Evolutionary conservation across 2,329 filamentous ascomycete species (phyloP), one percentile per base, ranked within the genome.

Genomic region (Hypoxylon rubiginosum): DNA sequence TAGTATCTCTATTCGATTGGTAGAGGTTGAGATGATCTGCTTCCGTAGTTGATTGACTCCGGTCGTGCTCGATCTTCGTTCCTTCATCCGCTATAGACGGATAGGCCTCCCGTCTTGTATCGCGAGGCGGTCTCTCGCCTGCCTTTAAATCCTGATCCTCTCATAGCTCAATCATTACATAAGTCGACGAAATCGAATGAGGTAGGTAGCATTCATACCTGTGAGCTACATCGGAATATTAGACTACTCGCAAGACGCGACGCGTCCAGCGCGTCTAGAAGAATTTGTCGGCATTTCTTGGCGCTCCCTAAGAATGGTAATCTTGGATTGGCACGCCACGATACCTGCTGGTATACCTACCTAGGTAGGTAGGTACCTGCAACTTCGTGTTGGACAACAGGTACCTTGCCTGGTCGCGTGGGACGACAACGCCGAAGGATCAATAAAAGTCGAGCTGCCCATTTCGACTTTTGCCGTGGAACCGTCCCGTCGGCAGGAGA

Each of bases 121-220:
- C n/a, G 19, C 28, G n/a, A 19, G n/a, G 10, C n/a, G 6, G 34
- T 19, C 13, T 8, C 28, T 32, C 11, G 15, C 10, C 7, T 6
- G 0, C 10, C 34, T 56, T 15, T 41, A 34, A 24, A 64, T 52
- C 56, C 50, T 56, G 61, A 64, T 67, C 45, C 34, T 50, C n/a
- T 46, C 53, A 55, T 62, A 48, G 57, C 57, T 61, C 53, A 21
- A 39, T 17, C 24, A 39, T 52, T 46, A 34, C 49, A 48, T 58
- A 17, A 52, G 21, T 64, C 10, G 32, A 34, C 8, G 9, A 41
- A 6, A 10, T 41, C n/a, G 36, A 41, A n/a, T 11, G 15, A 41
- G 10, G 41, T 41, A 17, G n/a, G n/a, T 52, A 41, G 39, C 26
- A 60, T 60, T 52, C 53, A 30, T 34, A 24, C 21, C 21, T 24